These are phyloP conservation scores for Aspergillus flavus DNA, from an alignment of 2,329 filamentous ascomycete genomes.

Conservation along the genomic window DNA sequence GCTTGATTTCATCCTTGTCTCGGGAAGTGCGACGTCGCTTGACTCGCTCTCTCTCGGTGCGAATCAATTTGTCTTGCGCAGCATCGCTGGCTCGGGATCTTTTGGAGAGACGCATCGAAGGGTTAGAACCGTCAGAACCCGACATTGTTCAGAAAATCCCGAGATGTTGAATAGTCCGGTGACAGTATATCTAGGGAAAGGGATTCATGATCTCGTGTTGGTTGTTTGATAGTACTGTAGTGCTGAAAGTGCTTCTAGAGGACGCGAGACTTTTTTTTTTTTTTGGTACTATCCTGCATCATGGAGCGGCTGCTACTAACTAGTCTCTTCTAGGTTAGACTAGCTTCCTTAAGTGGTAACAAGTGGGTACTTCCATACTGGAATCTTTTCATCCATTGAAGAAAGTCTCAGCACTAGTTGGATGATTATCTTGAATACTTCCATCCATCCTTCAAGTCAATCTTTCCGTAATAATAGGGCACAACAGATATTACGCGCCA, in stretches of 20 bases:
- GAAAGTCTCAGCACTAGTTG: not conserved
- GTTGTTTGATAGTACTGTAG: not conserved
- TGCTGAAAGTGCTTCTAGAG: not conserved
- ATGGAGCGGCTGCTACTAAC: not conserved
- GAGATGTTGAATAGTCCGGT: too few relatives aligned
- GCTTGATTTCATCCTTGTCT: slow-evolving; percentile 22
- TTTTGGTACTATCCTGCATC: not conserved
- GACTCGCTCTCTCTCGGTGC: slow-evolving; percentile 26
- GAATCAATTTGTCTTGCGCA: slow-evolving; percentile 25
- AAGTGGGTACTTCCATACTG: not conserved
- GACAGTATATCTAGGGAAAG: not conserved
- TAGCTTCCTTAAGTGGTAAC: not conserved
- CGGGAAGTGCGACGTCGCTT: slow-evolving; percentile 37
- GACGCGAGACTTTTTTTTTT: not conserved
- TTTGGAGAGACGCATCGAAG: slow-evolving; percentile 30
- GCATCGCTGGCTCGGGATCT: slow-evolving; percentile 34
- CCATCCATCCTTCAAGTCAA: not conserved
- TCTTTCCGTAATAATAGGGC: not conserved
- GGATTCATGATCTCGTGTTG: not conserved
- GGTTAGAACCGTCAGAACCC: slow-evolving; percentile 15
- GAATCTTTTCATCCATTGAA: not conserved
- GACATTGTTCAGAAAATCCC: slow-evolving; percentile 14
- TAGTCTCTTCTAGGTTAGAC: not conserved
- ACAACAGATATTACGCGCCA: not conserved
- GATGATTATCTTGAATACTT: not conserved